A percentile compares a stretch with the other conserved stretches of the same genome.
Evolutionary conservation across 768 basidiomycete genomes (phyloP).

Genomic region (Cyclocybe aegerita): DNA sequence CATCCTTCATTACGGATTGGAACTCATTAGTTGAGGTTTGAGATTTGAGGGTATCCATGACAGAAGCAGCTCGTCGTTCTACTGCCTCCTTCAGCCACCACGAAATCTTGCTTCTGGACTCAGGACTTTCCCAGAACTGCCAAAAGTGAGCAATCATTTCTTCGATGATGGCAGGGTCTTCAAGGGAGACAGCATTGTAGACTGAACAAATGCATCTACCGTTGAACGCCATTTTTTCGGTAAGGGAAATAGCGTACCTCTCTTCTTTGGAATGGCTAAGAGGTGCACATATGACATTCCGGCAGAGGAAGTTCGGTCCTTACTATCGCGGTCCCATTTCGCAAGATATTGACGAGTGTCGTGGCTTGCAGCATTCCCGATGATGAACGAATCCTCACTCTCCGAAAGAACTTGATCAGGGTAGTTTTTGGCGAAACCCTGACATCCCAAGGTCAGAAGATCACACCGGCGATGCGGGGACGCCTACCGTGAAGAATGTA

Average conservation of each 20-base stretch:
- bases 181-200: conserved; percentile 6
- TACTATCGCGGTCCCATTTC: conserved; percentile 10
- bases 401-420: conserved; percentile 9
- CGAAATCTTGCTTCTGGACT: conserved; percentile 5
- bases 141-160: conserved; percentile 5
- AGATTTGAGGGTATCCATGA: conserved; percentile 1
- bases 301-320: conserved; percentile 7
- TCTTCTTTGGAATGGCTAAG: conserved; percentile 7
- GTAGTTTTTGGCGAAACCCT: conserved; percentile 4
- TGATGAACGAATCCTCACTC: conserved; percentile 2
- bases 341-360: conserved; percentile 9
- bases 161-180: conserved; percentile 4
- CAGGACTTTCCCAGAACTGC: conserved; percentile 4
- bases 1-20: neutral
- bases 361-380: conserved; percentile 10
- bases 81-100: conserved; percentile 5
- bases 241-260: neutral
- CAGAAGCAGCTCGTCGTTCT: neutral
- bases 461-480: neutral
- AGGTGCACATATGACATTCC: conserved; percentile 12
- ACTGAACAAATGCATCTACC: neutral
- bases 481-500: conserved; percentile 8
- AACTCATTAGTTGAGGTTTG: conserved; percentile 2
- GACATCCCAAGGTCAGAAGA: neutral
- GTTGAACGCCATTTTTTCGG: neutral